Percentiles rank a stretch among this genome's conserved stretches.
These are phyloP conservation scores for Vinca major DNA, from an alignment of 305 asterid species.

Conservation along the genomic window DNA sequence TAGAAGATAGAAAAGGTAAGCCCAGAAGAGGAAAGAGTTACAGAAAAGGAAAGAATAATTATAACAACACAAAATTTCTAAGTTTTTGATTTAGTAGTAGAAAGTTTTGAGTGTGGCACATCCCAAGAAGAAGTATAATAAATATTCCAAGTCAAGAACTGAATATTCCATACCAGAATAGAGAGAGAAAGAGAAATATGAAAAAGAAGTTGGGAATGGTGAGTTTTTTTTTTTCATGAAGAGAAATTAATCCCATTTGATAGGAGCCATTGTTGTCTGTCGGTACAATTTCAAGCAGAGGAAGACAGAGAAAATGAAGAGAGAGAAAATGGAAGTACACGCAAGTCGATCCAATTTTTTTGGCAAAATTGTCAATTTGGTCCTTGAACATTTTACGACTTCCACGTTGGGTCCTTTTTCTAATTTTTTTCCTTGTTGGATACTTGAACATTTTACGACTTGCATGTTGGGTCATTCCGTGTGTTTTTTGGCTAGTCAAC, in stretches of 20 bases:
- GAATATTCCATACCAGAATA: slow-evolving; percentile 2
- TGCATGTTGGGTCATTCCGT: no score
- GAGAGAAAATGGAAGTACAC: not conserved
- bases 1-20: not conserved
- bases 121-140: not conserved
- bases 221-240: slow-evolving; percentile 5
- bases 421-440: not conserved
- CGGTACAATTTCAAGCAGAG: slow-evolving; percentile 15
- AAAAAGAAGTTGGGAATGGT: not conserved
- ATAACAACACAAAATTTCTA: slow-evolving; percentile 3
- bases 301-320: not conserved
- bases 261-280: slow-evolving; percentile 20
- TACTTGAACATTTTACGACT: no score
- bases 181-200: not conserved
- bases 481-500: no score
- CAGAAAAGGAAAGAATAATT: not conserved
- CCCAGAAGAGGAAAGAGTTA: not conserved
- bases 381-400: slow-evolving; percentile 9
- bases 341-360: no score
- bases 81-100: not conserved
- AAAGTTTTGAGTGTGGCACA: no score
- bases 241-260: slow-evolving; percentile 16
- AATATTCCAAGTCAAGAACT: not conserved
- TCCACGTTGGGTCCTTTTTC: not conserved
- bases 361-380: no score